Percentiles rank a stretch among this genome's conserved stretches.
Conservation (phyloP, 2,329 filamentous ascomycete genomes). For the Penicillium verrucosum region DNA sequence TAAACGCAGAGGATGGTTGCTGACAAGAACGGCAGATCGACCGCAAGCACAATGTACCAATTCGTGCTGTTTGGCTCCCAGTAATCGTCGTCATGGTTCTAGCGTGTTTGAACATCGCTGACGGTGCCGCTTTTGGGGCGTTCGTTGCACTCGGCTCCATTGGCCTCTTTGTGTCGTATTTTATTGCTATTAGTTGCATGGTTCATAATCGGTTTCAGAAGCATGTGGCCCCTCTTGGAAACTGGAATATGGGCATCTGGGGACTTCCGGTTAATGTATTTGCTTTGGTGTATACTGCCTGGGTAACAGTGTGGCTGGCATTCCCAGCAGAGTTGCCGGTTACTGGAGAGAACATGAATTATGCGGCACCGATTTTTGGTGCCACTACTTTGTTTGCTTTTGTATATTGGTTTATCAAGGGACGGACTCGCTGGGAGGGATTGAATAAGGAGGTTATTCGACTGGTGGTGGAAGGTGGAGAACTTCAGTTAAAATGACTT, state of each 20-base stretch:
- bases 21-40: constrained; percentile 28
- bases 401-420: constrained; percentile 13
- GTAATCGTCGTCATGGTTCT: constrained; percentile 33
- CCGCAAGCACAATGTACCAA: constrained; percentile 30
- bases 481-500: constrained; percentile 8
- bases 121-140: constrained; percentile 38
- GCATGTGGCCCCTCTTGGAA: constrained; percentile 21
- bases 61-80: constrained; percentile 38
- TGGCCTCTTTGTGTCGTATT: constrained; percentile 40
- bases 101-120: constrained; percentile 41
- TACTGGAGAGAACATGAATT: constrained; percentile 40
- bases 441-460: constrained; percentile 12
- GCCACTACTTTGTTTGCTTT: constrained; percentile 7
- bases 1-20: not conserved
- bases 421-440: constrained; percentile 5
- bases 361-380: constrained; percentile 35
- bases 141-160: constrained; percentile 32
- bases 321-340: constrained; percentile 37
- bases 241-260: constrained; percentile 31
- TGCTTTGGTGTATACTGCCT: constrained; percentile 35
- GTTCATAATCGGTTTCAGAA: constrained; percentile 32
- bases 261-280: constrained; percentile 34
- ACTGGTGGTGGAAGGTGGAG: constrained; percentile 8
- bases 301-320: constrained; percentile 32
- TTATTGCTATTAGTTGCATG: constrained; percentile 39